Evolutionary conservation across 2,329 filamentous ascomycete species (phyloP), one percentile per base, ranked within the genome.

Genomic region (Aureobasidium pullulans): DNA sequence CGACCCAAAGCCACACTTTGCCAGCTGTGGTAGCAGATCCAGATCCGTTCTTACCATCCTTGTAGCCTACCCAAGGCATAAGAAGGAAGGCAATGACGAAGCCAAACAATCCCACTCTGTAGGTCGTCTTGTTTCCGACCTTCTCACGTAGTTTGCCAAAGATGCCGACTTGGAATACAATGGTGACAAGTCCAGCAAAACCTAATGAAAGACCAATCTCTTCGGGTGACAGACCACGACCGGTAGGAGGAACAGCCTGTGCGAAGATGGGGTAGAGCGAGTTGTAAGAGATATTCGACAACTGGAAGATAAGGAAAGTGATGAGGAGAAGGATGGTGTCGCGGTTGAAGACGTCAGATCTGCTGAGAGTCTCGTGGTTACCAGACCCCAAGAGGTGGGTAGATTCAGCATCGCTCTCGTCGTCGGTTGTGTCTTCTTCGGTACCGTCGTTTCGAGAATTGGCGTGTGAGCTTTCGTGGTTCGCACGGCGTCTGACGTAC

Each of bases 251-350:
- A 0, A 81, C 73, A 0, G 88, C 85, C 58, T 92, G 86, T 0
- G 87, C 89, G 67, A 97, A 99, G 57, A 97, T 93, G 0, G 94
- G 94, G 67, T 95, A 99, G 0, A 99, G 78, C 16, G 90, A 93
- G 73, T 96, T 96, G 80, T 92, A 99, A 3, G 90, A 91, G 64
- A 96, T 90, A 72, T 97, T 97, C 62, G 89, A 86, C 5, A 99
- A 80, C 68, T 96, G 92, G 70, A 97, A 99, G 52, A 97, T 87
- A 44, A 96, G 83, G 69, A 96, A 97, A 0, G 92, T 95, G 56
- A 84, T 71, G 6, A 99, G 81, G 0, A 99, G 81, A 2, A 95
- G 77, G 11, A 96, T 71, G 0, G 91, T 96, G 61, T 94, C 91
- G 60, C 85, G 81, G 67, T 89, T 96, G 53, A 93, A 79, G 1